These are phyloP conservation scores for Penicillium ochrochloron DNA, from an alignment of 495 filamentous ascomycete species.

Conservation along the genomic window DNA sequence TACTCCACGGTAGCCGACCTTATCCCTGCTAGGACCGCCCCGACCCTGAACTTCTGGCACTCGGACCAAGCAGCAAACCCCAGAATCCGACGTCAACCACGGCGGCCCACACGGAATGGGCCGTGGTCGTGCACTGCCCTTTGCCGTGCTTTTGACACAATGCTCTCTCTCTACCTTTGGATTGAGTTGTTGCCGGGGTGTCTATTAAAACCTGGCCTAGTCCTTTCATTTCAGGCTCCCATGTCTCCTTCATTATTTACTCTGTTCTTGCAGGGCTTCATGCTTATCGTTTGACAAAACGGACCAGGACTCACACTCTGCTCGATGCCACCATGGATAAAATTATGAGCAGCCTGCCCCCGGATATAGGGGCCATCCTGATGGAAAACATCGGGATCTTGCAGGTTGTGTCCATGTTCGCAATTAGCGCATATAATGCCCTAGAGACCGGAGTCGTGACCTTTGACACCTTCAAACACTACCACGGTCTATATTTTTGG, in stretches of 20 bases:
- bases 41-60: not conserved
- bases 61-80: constrained; percentile 1
- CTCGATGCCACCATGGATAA: constrained; percentile 23
- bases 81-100: not conserved
- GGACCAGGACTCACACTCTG: not conserved
- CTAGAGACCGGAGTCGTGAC: constrained; percentile 41
- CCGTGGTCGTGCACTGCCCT: constrained; percentile 1
- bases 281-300: not conserved
- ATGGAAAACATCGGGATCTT: constrained; percentile 15
- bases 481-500: constrained; percentile 47
- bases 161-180: not conserved
- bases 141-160: not conserved
- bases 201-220: constrained; percentile 9
- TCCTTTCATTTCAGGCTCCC: not conserved
- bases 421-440: constrained; percentile 34
- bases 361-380: constrained; percentile 15
- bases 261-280: not conserved
- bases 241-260: not conserved
- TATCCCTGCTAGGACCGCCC: not conserved
- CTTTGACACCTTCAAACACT: constrained; percentile 39
- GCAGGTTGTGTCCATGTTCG: constrained; percentile 26
- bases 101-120: not conserved
- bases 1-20: not conserved
- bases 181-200: not conserved
- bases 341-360: constrained; percentile 15